These are phyloP conservation scores for Dipsacomyces acuminosporus DNA, from an alignment of 371 early-diverging fungal species.

Conservation along the genomic window DNA sequence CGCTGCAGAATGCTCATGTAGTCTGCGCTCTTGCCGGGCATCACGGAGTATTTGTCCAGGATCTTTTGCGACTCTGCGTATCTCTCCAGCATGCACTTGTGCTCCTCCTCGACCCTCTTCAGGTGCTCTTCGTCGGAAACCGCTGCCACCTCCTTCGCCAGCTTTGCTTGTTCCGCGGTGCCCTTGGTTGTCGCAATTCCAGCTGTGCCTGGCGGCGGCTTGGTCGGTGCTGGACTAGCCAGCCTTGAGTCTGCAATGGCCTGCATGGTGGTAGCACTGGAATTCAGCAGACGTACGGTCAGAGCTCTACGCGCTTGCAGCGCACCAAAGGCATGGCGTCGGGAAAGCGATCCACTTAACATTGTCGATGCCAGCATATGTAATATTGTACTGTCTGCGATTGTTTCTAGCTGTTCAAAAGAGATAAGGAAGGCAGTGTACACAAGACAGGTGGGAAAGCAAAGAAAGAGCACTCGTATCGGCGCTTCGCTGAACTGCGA, in stretches of 20 bases:
- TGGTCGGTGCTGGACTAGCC: neutral
- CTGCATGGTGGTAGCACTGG: neutral
- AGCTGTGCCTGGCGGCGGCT: neutral
- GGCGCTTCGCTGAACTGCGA: too few relatives aligned
- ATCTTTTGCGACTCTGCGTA: conserved; percentile 39
- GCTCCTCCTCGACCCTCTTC: conserved; percentile 29
- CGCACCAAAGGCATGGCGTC: too few relatives aligned
- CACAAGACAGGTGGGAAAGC: too few relatives aligned
- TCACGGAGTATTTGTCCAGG: conserved; percentile 43
- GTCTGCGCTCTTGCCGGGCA: conserved; percentile 43
- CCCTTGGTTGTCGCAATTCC: conserved; percentile 7
- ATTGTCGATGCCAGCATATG: too few relatives aligned
- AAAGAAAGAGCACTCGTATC: too few relatives aligned
- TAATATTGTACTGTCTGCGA: too few relatives aligned
- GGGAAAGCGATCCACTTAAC: too few relatives aligned
- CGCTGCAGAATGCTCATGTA: conserved; percentile 43
- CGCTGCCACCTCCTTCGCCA: neutral
- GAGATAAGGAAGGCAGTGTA: too few relatives aligned
- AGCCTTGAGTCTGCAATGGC: neutral
- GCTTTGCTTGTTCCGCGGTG: conserved; percentile 3
- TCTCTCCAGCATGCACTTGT: conserved; percentile 36
- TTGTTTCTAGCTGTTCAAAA: too few relatives aligned
- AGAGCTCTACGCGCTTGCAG: too few relatives aligned
- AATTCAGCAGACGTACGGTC: too few relatives aligned
- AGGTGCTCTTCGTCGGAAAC: conserved; percentile 9